Percentiles rank a stretch among this genome's conserved stretches.
These are phyloP conservation scores for Pleoardoris graminearum DNA, from an alignment of 2,329 filamentous ascomycete species.

Conservation along the genomic window DNA sequence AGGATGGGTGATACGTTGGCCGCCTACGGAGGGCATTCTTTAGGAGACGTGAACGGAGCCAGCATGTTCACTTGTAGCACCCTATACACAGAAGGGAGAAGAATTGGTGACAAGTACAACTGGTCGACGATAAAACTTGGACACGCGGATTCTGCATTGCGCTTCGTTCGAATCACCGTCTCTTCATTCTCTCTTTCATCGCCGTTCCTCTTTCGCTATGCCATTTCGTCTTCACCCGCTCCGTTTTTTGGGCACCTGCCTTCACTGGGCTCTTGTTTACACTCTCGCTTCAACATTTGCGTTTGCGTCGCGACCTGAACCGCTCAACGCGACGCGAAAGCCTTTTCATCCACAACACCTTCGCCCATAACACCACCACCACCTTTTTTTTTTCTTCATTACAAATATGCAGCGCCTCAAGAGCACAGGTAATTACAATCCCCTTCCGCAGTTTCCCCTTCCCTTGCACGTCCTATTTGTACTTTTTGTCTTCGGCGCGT, in stretches of 20 bases:
- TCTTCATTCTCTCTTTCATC: background rate
- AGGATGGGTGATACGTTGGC: too few species aligned
- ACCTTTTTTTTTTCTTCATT: too few species aligned
- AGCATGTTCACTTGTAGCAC: too few species aligned
- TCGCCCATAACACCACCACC: too few species aligned
- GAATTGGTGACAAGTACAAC: too few species aligned
- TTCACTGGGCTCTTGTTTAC: background rate
- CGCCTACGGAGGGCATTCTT: too few species aligned
- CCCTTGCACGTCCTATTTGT: background rate
- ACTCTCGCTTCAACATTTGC: background rate
- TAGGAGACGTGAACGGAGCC: too few species aligned
- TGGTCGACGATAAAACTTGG: too few species aligned
- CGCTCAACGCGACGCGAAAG: background rate
- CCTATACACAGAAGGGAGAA: too few species aligned
- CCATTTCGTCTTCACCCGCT: background rate
- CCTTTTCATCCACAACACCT: background rate
- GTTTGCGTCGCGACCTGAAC: background rate
- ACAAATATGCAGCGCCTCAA: conserved; percentile 17
- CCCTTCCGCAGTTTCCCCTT: background rate
- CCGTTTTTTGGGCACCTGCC: background rate
- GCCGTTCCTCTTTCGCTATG: background rate
- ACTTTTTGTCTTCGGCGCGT: background rate
- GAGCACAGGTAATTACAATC: conserved; percentile 18
- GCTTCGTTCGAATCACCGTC: background rate
- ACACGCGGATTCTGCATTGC: background rate